Evolutionary conservation across 305 asterid genomes (phyloP), one percentile per base, ranked within the genome.

Genomic region (Coffea humblotiana): DNA sequence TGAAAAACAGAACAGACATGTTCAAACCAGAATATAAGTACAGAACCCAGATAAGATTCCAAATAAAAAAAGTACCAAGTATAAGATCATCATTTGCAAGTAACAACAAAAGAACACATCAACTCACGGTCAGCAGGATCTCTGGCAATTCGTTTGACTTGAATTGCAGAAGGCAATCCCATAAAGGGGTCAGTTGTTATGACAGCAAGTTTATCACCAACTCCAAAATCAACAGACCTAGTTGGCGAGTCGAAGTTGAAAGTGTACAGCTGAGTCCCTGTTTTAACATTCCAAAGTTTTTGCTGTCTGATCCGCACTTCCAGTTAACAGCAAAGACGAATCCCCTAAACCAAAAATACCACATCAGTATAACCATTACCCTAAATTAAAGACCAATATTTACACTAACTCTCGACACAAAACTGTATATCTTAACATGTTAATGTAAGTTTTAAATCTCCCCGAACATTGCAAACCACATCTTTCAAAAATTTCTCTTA

Each of bases 251-350:
- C 94, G 54, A 93, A 95, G 76, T 86, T 89, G 82, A 95, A 95
- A 0, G 97, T 92, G 82, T 47, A 90, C 74, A 90, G 87, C 18
- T 84, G 95, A 75, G 89, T 79, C 78, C 98, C 99, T 0, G 94
- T 78, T 78, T 85, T 82, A 74, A 95, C 96, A 70, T 90, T 88
- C 99, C 99, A 95, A 18, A 93, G 78, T 90, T 90, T 90, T 95
- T 37, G 96, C 97, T n/a, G 92, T 80, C 93, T 92, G 97, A 77
- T 95, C 99, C 0, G 97, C 99, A 82, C 98, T 95, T 84, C 94
- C 99, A 47, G 99, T 95, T 72, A 95, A 84, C 43, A 95, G 94
- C 82, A 87, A 86, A 18, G 91, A 69, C 1, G 99, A 95, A 86
- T 95, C 97, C 92, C 97, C 99, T 95, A 70, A 3, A 79, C 6